Base-by-base conservation (phyloP, 371 early-diverging fungal species). In the Encephalitozoon romaleae region DNA sequence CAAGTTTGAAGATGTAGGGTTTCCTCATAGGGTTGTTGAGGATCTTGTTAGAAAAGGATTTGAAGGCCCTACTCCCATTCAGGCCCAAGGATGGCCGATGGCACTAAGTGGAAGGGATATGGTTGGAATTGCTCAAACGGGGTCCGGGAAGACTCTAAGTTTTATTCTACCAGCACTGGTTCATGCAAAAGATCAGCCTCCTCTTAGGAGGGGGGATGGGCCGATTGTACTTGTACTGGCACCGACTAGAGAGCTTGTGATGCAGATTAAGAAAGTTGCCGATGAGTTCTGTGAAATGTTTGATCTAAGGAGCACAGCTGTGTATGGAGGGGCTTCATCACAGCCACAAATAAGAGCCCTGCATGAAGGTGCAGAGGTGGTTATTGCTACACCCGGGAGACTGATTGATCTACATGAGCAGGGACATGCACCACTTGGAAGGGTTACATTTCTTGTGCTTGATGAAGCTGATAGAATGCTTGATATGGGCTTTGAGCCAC, bases 401-500 rank as follows among this genome's bases (percentile, higher is more conserved):
- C 86, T 99, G 65, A 94, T 96, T 70, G 99, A 99, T 81, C 86
- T 96, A 82, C 84, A 94, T 38, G 78, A 87, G 11, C 88, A 88
- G 67, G 87, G 86, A 34, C 89, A 88, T 78, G 90, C 94, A 47
- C 94, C 92, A 79, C 86, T 97, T 76, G 89, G 91, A 67, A 89
- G 96, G 74, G 94, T 95, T 32, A 94, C 96, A 4, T 96, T 94
- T 79, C 88, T 98, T 64, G 96, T 98, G 64, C 86, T 97, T 72
- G 97, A 96, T 87, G 96, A 96, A 86, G 95, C 96, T 11, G 99
- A 99, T 84, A 89, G 92, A 82, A 96, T 99, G 92, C 85, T 98
- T 39, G 97, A 96, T 86, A 95, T 96, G 96, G 97, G 97, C 81
- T 97, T 96, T 85, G 97, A 98, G 87, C 96, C 96, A 54, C 96